Base-by-base conservation (phyloP, 176 grass and related monocot species). In the Thalia dealbata region DNA sequence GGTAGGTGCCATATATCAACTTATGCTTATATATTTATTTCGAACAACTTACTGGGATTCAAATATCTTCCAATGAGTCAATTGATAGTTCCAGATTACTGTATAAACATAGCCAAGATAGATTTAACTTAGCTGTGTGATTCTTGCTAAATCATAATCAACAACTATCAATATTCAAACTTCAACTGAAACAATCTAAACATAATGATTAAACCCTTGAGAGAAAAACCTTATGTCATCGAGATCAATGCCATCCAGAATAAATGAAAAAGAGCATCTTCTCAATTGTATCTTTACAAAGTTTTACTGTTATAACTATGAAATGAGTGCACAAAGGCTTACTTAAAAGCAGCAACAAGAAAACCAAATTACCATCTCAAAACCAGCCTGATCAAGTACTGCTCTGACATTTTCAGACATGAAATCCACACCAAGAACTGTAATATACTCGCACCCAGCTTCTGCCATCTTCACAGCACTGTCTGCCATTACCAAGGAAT, bases 381-480 rank as follows among this genome's bases (percentile, higher is more conserved):
- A 96, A 83, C 92, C 89, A 71, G 89, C 89, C 79, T 96, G 92
- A 80, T 96, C 92, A 82, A 97, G 93, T 86, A 96, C 86, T n/a
- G 93, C 89, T 60, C 89, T 86, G 27, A 97, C 93, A 88, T 97
- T 97, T 92, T 97, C 93, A 23, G 93, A 97, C 93, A 92, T 97
- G 71, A 97, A 97, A 65, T 97, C 93, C 75, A 96, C 93, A 88
- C 93, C 93, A 78, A 97, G 76, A 13, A 97, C 93, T 28, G 89
- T 87, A 28, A 97, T 86, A 84, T 90, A 97, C 25, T 88, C 61
- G 26, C 93, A 97, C 67, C 93, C 93, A 52, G 87, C 84, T 88
- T 97, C 85, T 76, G 93, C 93, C 93, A 97, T 97, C 81, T 88
- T 92, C 56, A 97, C 89, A 80, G 93, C 93, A 10, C 82, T 84